Evolutionary conservation across 2,329 filamentous ascomycete genomes (phyloP).

Genomic region (Ceratocystiopsis minuta): DNA sequence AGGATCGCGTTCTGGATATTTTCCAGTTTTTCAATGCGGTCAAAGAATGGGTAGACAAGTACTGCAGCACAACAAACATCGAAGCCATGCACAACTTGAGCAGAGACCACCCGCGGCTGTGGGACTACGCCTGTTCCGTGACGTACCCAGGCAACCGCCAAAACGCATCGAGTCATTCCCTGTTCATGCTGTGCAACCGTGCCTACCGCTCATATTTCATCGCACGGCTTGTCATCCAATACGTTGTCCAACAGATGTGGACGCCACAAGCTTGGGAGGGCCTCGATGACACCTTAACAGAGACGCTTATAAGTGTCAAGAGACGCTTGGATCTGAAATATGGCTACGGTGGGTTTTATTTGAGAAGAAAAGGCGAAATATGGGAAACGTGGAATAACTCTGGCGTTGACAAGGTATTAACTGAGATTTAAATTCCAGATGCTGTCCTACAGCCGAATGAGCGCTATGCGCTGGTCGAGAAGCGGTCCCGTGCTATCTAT

Average conservation of each 20-base stretch:
- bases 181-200: conserved; percentile 16
- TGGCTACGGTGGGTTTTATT: conserved; percentile 13
- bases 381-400: no score
- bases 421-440: background rate
- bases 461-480: conserved; percentile 19
- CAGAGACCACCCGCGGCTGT: conserved; percentile 11
- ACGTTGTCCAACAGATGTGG: conserved; percentile 19
- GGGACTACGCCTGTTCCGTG: conserved; percentile 19
- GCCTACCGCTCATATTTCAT: conserved; percentile 18
- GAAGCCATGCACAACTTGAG: conserved; percentile 1
- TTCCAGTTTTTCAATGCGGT: conserved; percentile 9
- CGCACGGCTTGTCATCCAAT: conserved; percentile 20
- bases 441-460: conserved; percentile 10
- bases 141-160: conserved; percentile 12
- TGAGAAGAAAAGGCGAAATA: no score
- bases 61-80: conserved; percentile 4
- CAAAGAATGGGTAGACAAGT: conserved; percentile 7
- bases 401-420: no score
- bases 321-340: conserved; percentile 6
- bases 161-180: conserved; percentile 16
- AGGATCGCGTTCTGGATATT: conserved; percentile 4
- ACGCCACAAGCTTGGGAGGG: conserved; percentile 16
- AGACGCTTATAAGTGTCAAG: conserved; percentile 11
- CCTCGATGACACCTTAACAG: conserved; percentile 12
- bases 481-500: conserved; percentile 17